Percentiles rank a stretch among this genome's conserved stretches.
These are phyloP conservation scores for Ophiocordyceps camponoti-floridani DNA, from an alignment of 2,329 filamentous ascomycete species.

Conservation along the genomic window DNA sequence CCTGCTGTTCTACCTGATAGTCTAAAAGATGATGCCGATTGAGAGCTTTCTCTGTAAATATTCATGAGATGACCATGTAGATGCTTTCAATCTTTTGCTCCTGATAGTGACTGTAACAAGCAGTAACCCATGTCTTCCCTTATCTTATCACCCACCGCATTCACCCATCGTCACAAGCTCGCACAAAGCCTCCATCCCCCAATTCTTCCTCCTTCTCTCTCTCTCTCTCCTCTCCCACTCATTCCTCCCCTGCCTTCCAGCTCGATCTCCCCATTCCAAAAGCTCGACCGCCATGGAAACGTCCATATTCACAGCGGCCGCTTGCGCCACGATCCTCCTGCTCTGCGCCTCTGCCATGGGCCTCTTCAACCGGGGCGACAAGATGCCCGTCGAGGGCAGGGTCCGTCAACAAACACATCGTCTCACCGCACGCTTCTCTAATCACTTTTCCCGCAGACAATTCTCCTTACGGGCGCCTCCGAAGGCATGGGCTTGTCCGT, in stretches of 20 bases:
- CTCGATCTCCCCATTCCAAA: neutral
- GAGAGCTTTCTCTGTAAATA: too few species aligned
- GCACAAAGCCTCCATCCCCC: neutral
- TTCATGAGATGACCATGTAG: too few species aligned
- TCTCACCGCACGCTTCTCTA: neutral
- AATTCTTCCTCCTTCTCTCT: neutral
- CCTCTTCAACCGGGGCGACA: conserved; percentile 44
- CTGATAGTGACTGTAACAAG: too few species aligned
- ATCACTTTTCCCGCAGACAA: conserved; percentile 37
- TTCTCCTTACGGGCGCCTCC: conserved; percentile 79
- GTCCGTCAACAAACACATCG: conserved; percentile 26
- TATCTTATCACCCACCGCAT: neutral
- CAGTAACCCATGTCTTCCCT: too few species aligned
- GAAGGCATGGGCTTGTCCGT: conserved; percentile 77
- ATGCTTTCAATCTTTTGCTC: neutral
- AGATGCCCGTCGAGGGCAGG: conserved; percentile 72
- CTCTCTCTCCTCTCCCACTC: too few species aligned
- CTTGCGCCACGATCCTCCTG: conserved; percentile 4
- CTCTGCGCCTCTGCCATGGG: conserved; percentile 37
- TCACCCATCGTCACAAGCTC: neutral
- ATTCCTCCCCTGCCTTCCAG: neutral
- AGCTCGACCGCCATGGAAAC: conserved; percentile 1
- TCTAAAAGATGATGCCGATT: too few species aligned
- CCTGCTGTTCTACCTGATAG: too few species aligned
- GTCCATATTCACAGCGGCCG: conserved; percentile 2